These are phyloP conservation scores for Clitopilus hobsonii DNA, from an alignment of 768 basidiomycete genomes.

Conservation along the genomic window DNA sequence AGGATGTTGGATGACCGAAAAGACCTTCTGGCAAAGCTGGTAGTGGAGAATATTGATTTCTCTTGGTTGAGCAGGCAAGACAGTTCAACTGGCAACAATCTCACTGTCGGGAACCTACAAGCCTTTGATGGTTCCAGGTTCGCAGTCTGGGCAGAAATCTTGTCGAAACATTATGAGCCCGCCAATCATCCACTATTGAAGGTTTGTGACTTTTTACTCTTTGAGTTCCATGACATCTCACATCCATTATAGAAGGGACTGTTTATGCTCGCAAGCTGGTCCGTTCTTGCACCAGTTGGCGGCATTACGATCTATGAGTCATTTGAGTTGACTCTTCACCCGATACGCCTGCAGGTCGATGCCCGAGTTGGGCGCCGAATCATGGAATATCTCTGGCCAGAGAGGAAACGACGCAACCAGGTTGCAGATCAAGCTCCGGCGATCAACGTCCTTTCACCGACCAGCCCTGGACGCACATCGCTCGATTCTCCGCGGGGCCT, in stretches of 20 bases:
- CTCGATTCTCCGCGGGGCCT: slow-evolving; percentile 45
- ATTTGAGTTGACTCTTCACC: slow-evolving; percentile 80
- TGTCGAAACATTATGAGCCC: slow-evolving; percentile 72
- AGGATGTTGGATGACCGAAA: slow-evolving; percentile 74
- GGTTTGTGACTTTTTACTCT: slow-evolving; percentile 30
- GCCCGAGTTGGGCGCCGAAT: slow-evolving; percentile 74
- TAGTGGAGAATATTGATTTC: slow-evolving; percentile 74
- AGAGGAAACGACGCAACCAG: slow-evolving; percentile 40
- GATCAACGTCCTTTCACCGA: slow-evolving; percentile 11
- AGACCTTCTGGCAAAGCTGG: slow-evolving; percentile 79
- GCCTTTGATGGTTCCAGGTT: slow-evolving; percentile 83
- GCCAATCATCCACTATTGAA: slow-evolving; percentile 67
- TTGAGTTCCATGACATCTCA: slow-evolving; percentile 3
- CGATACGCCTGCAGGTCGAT: slow-evolving; percentile 84
- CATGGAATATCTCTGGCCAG: slow-evolving; percentile 86
- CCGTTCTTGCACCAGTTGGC: slow-evolving; percentile 82
- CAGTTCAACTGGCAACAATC: slow-evolving; percentile 75
- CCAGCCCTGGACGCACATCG: slow-evolving; percentile 31
- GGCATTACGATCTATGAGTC: slow-evolving; percentile 87
- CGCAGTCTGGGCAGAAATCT: slow-evolving; percentile 84
- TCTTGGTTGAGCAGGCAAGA: slow-evolving; percentile 85
- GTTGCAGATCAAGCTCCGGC: slow-evolving; percentile 15
- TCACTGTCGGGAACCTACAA: slow-evolving; percentile 71
- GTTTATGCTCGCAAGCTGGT: slow-evolving; percentile 79
- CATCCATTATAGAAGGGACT: slow-evolving; percentile 48